A percentile compares a stretch with the other conserved stretches of the same genome.
Evolutionary conservation across 495 filamentous ascomycete genomes (phyloP).

Genomic region (Penicillium antarcticum): DNA sequence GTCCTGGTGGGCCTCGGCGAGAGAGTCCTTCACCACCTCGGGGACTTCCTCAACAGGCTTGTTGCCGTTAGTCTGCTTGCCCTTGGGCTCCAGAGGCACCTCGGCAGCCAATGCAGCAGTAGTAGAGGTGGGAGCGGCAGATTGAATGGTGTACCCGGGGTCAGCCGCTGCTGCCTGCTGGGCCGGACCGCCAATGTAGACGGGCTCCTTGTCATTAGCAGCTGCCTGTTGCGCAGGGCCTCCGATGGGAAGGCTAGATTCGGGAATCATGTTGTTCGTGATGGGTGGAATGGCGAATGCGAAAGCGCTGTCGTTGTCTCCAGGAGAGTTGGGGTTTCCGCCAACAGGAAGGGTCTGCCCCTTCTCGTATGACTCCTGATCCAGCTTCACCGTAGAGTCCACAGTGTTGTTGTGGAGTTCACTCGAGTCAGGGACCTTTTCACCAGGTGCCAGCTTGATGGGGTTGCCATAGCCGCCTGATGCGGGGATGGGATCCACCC

Average conservation of each 20-base stretch:
- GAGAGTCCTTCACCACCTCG: slow-evolving; percentile 68
- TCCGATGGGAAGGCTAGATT: slow-evolving; percentile 78
- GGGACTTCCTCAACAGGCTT: slow-evolving; percentile 58
- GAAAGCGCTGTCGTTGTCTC: slow-evolving; percentile 28
- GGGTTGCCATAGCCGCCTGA: slow-evolving; percentile 76
- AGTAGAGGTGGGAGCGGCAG: slow-evolving; percentile 64
- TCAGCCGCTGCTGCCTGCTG: slow-evolving; percentile 35
- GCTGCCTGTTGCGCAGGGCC: slow-evolving; percentile 20
- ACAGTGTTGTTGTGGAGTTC: slow-evolving; percentile 46
- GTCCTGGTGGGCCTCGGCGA: slow-evolving; percentile 56
- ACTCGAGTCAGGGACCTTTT: slow-evolving; percentile 67
- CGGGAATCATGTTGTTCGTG: slow-evolving; percentile 68
- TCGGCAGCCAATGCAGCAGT: slow-evolving; percentile 68
- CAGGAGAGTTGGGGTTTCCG: slow-evolving; percentile 13
- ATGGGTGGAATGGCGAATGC: slow-evolving; percentile 61
- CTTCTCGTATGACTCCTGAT: slow-evolving; percentile 81
- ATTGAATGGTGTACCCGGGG: slow-evolving; percentile 60
- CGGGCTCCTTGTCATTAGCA: slow-evolving; percentile 4
- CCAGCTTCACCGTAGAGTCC: slow-evolving; percentile 62
- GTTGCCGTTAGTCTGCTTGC: slow-evolving; percentile 45
- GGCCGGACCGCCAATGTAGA: slow-evolving; percentile 16
- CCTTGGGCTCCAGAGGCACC: slow-evolving; percentile 62
- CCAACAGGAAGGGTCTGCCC: slow-evolving; percentile 49
- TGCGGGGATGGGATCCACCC: slow-evolving; percentile 68
- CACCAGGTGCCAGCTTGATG: slow-evolving; percentile 72